Base-by-base conservation (phyloP, 495 filamentous ascomycete species). In the Annulohypoxylon stygium region DNA sequence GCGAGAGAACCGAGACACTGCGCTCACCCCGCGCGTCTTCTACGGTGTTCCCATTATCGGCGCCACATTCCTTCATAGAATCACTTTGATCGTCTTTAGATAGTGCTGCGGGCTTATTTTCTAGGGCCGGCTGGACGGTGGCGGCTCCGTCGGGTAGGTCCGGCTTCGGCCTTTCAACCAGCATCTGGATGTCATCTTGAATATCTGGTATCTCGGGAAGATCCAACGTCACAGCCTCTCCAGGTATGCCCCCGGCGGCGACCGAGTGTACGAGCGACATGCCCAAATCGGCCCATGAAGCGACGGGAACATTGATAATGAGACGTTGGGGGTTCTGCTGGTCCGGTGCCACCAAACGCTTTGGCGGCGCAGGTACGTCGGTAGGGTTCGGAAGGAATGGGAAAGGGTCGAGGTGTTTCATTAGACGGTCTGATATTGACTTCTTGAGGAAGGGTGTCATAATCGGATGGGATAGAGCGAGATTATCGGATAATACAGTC, bases 341-440 rank as follows among this genome's bases (percentile, higher is more conserved):
- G 81, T 87, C 71, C 71, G 75, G 4, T 69, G 61, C 0, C 8
- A 25, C 9, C 45, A 68, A 6, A 25, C 45, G 12, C 77, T 65
- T 47, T 71, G 69, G 69, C 1, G 70, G 63, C 14, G 75, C 69
- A 16, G 85, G 70, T 1, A 79, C 74, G 48, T 79, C 71, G 8
- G 86, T 78, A 8, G 86, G 83, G 26, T 88, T 77, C 4, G 92
- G 93, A 0, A 97, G 85, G 75, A 91, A 97, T 2, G 93, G 89
- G 71, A 92, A 92, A 3, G 91, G 91, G 73, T 97, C 93, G 10
- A 92, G 83, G 55, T 90, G 89, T 61, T 86, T 89, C 71, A 85
- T 88, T 18, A 97, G 83, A 36, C 85, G 83, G 30, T 85, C 83
- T 6, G 91, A 84, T 16, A 97, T 80, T 9, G 86, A 85, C 69